Evolutionary conservation across 1,139 yeast species (phyloP).

Genomic region (Taphrina deformans): DNA sequence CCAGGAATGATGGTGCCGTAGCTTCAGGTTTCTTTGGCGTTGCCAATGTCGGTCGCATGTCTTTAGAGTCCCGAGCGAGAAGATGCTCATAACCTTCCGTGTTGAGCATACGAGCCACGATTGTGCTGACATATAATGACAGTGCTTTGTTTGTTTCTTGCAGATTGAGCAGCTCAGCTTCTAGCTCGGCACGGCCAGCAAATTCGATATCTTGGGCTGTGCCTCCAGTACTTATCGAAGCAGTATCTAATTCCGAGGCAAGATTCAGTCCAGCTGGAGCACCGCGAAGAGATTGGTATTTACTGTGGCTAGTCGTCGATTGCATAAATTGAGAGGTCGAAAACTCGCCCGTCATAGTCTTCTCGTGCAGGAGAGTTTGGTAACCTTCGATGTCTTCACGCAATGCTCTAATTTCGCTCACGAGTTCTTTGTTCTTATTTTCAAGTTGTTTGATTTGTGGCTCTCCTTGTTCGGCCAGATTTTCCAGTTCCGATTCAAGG

Average conservation of each 20-base stretch:
- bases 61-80: slow-evolving; percentile 16
- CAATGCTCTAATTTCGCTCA: slow-evolving; percentile 3
- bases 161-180: slow-evolving; percentile 8
- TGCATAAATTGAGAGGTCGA: slow-evolving; percentile 21
- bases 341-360: slow-evolving; percentile 27
- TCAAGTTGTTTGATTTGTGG: slow-evolving; percentile 4
- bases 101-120: slow-evolving; percentile 19
- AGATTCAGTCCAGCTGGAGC: slow-evolving; percentile 9
- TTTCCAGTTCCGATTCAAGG: slow-evolving; percentile 3
- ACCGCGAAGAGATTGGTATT: slow-evolving; percentile 21
- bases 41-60: not conserved
- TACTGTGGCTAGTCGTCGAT: slow-evolving; percentile 3
- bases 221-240: not conserved
- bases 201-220: not conserved
- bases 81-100: slow-evolving; percentile 24
- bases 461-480: not conserved
- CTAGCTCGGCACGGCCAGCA: slow-evolving; percentile 23
- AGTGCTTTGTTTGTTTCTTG: slow-evolving; percentile 29
- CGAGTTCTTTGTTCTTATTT: not conserved
- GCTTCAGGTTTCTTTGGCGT: not conserved
- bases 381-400: slow-evolving; percentile 24
- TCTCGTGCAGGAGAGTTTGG: slow-evolving; percentile 21
- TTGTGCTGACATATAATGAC: slow-evolving; percentile 19
- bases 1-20: not conserved
- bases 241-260: slow-evolving; percentile 14